These are phyloP conservation scores for Candida schatavii DNA, from an alignment of 805 yeast genomes.

Conservation along the genomic window DNA sequence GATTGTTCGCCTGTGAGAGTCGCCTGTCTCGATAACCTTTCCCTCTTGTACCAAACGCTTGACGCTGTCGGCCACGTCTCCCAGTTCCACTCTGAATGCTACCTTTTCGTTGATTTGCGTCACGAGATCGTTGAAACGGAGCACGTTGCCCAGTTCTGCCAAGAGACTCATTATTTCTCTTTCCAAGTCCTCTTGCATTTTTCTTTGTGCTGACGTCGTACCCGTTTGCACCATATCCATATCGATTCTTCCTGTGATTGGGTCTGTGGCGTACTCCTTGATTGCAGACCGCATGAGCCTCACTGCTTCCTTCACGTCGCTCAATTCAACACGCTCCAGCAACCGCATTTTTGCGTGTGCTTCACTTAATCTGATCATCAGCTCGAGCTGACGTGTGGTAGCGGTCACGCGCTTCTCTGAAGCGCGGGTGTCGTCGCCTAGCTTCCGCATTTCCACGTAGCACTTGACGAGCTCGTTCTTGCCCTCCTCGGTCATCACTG, in stretches of 20 bases:
- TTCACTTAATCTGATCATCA: slow-evolving; percentile 91
- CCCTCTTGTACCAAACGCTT: slow-evolving; percentile 71
- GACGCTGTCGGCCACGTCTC: slow-evolving; percentile 66
- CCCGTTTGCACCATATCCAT: slow-evolving; percentile 98
- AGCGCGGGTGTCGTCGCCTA: slow-evolving; percentile 87
- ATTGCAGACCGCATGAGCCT: slow-evolving; percentile 90
- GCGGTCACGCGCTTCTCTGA: slow-evolving; percentile 94
- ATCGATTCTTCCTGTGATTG: slow-evolving; percentile 92
- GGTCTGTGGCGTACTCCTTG: slow-evolving; percentile 98
- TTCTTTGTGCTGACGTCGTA: slow-evolving; percentile 81
- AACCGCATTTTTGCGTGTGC: slow-evolving; percentile 98
- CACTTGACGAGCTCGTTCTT: slow-evolving; percentile 80
- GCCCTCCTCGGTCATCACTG: slow-evolving; percentile 77
- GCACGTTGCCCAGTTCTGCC: slow-evolving; percentile 46
- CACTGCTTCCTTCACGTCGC: slow-evolving; percentile 91
- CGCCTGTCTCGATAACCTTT: slow-evolving; percentile 65
- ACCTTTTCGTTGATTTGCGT: slow-evolving; percentile 64
- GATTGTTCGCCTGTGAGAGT: slow-evolving; percentile 65
- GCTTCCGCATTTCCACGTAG: slow-evolving; percentile 89
- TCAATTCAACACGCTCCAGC: slow-evolving; percentile 62
- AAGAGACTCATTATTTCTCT: slow-evolving; percentile 57
- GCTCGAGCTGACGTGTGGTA: slow-evolving; percentile 93
- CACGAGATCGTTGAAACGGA: slow-evolving; percentile 58
- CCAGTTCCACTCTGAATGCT: slow-evolving; percentile 62
- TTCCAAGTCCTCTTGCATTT: slow-evolving; percentile 67